Evolutionary conservation across 306 rosid species (phyloP).

Genomic region (Pueraria montana): DNA sequence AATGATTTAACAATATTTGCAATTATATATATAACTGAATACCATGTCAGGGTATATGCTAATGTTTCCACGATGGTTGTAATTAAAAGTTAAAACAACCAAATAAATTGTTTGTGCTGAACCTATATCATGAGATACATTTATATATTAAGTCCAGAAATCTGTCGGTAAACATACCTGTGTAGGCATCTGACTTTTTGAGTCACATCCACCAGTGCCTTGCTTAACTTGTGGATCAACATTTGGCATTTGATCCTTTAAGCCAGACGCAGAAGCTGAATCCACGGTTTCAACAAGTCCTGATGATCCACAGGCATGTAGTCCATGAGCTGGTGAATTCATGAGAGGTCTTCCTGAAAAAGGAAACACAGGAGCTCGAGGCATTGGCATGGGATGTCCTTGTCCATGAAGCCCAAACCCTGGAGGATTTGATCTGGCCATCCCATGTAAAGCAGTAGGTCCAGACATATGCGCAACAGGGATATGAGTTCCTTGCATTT

Average conservation of each 20-base stretch:
- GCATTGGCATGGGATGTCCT: constrained; percentile 75
- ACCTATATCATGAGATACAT: neutral
- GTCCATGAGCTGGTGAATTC: constrained; percentile 62
- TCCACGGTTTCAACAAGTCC: constrained; percentile 62
- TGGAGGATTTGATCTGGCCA: constrained; percentile 73
- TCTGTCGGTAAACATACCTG: constrained; percentile 60
- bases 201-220: constrained; percentile 54
- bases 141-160: constrained; percentile 21
- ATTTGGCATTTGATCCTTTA: constrained; percentile 62
- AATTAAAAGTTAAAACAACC: constrained; percentile 32
- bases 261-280: constrained; percentile 66
- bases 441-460: constrained; percentile 66
- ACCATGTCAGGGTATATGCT: constrained; percentile 10
- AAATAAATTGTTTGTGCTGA: constrained; percentile 11
- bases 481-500: constrained; percentile 80
- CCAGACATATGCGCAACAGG: constrained; percentile 70
- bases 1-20: constrained; percentile 1
- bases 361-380: constrained; percentile 58
- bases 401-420: constrained; percentile 79
- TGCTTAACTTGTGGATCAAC: constrained; percentile 59
- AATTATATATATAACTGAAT: neutral
- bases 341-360: constrained; percentile 67
- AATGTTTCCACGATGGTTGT: neutral
- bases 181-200: constrained; percentile 58
- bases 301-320: constrained; percentile 56